phyloP scores from a whole-genome alignment of 441 rosid genomes.

The Geranium incanum region DNA sequence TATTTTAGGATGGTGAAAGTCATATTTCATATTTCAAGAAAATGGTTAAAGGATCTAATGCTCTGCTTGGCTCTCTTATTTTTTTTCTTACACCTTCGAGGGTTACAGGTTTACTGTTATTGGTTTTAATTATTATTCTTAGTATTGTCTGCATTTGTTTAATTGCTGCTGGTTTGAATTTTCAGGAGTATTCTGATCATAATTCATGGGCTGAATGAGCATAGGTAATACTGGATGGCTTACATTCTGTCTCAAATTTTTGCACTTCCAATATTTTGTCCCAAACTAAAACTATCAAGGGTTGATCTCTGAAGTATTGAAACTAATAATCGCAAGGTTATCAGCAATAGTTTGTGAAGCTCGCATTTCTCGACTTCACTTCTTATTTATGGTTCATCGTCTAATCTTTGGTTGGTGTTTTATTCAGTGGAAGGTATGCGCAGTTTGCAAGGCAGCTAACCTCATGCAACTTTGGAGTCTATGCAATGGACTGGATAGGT shows the following conservation, averaged over 20 bases:
- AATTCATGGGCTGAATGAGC: constrained; percentile 89
- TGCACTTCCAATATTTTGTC: no score
- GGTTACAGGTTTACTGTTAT: constrained; percentile 10
- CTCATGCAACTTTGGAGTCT: constrained; percentile 58
- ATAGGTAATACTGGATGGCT: constrained; percentile 44
- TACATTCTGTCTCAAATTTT: neutral
- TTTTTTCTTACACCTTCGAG: neutral
- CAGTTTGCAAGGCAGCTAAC: constrained; percentile 79
- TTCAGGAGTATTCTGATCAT: constrained; percentile 81
- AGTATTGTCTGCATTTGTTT: neutral
- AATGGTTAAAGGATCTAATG: no score
- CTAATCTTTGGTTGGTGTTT: neutral
- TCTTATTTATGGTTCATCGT: neutral
- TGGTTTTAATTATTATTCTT: neutral
- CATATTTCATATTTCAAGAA: no score
- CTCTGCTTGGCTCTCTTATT: no score
- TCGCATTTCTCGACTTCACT: neutral
- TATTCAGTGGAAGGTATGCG: constrained; percentile 75
- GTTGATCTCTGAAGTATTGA: neutral
- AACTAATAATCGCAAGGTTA: neutral
- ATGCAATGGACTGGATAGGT: constrained; percentile 99
- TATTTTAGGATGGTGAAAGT: no score
- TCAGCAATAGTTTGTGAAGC: neutral
- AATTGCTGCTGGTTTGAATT: constrained; percentile 16
- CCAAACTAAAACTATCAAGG: no score